Base-by-base conservation (phyloP, 1,284 basidiomycete species). In the Ceratobasidium sp. region DNA sequence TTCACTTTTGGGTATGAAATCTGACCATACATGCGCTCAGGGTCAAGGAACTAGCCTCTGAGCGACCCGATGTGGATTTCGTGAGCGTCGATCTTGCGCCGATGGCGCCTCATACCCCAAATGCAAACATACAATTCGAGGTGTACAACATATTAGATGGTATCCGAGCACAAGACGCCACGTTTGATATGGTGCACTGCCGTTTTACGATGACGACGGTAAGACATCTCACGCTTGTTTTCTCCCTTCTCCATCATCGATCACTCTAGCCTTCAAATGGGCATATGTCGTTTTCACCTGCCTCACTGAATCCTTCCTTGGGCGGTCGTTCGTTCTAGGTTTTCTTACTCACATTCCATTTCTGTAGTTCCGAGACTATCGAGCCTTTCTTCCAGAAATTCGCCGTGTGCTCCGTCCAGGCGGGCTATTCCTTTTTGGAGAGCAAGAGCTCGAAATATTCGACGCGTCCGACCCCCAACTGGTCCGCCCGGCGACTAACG, bases 61-160 rank as follows among this genome's bases (percentile, higher is more conserved):
- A 78, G 28, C 74, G 60, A 53, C 76, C 76, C 13, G 74, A 75
- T 68, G 78, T 78, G 23, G 76, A 78, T 58, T 78, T 78, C 49
- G 78, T 78, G 47, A 76, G 78, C 49, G 78, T 78, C 15, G 78
- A 78, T 54, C 54, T 78, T n/a, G 78, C 78, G 23, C 78, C 78
- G 28, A 47, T 61, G 13, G 78, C 74, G 4, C 64, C 76, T 3
- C 76, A 78, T 61, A 74, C 69, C 45, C 78, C 78, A n/a, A 75
- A 75, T 33, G 76, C 65, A 37, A 78, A 78, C 53, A 64, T 77
- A 37, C 49, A 64, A 37, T 78, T 77, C 39, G 78, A 78, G 75
- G 76, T 78, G 33, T 78, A 78, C 71, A 77, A 78, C 71, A 69
- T 78, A 64, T 63, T 74, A 45, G 54, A 61, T 68, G 76, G 76